Base-by-base conservation (phyloP, 2,329 filamentous ascomycete species). In the Helotiales sp. region DNA sequence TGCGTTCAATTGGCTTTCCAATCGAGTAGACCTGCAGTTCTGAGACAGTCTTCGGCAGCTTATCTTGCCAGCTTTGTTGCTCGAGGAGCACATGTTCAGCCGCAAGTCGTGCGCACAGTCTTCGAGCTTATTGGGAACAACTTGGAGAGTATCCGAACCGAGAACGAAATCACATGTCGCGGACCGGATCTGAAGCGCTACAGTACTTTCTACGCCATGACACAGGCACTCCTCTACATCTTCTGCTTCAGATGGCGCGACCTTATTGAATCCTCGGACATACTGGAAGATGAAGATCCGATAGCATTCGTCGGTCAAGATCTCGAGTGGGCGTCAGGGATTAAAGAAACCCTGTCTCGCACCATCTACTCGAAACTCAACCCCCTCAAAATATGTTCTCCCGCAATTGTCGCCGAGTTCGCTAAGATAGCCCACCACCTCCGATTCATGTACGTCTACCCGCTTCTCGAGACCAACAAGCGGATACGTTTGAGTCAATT, bases 231-330 rank as follows among this genome's bases (percentile, higher is more conserved):
- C 0, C 77, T 91, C 13, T 91, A 91, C 74, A 88, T 89, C 48
- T 91, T 90, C 75, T 99, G 95, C 78, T 99, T 99, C 79, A 87
- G 95, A 55, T 99, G 95, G 95, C 88, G 91, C 60, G 93, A 98
- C 69, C 80, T 99, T 47, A 88, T 91, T 55, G 78, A 83, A 19
- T 81, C 83, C 1, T 75, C 80, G 9, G 77, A 84, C 33, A 52
- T 67, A 59, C 81, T 83, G 57, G 89, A 84, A 74, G 83, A 77
- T 62, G 88, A 84, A 58, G 85, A 88, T 59, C 76, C 79, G 10
- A 76, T 79, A 1, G 83, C 81, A 1, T 87, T 84, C 64, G 75
- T 86, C 17, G 81, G 86, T 2, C 85, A 88, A 64, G 90, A 96
- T 57, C 84, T 96, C 40, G 81, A 83, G 38, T 98, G 95, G 89